Base-by-base conservation (phyloP, 2,329 filamentous ascomycete species). In the Whalleya microplaca region DNA sequence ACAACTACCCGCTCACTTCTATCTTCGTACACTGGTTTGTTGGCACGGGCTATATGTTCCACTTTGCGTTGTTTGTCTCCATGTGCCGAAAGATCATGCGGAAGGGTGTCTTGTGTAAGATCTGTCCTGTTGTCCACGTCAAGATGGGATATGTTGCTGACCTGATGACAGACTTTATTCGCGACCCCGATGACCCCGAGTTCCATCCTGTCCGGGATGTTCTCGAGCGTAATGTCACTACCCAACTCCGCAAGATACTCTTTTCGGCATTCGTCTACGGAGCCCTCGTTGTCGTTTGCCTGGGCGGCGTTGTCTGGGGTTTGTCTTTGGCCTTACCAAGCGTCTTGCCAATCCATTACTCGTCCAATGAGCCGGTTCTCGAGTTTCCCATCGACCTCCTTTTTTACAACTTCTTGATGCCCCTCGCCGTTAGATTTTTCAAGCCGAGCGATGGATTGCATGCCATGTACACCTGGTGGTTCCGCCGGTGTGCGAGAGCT, bases 41-140 rank as follows among this genome's bases (percentile, higher is more conserved):
- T 54, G 95, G 95, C 47, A 99, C 95, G 2, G 96, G 93, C 61
- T 99, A 99, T 75, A 99, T 99, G 96, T 99, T 99, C 76, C 95
- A 99, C 72, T 99, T 99, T 72, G 95, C 95, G 4, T 83, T 99
- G 2, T 99, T 99, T 71, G 95, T 99, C 18, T 96, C 93, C 54
- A 98, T 99, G 93, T 99, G 95, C 75, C 88, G 95, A 61, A 97
- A 96, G 77, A 96, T 98, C 56, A 91, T 99, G 88, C 88, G 95
- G 61, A 92, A 87, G 64, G 95, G 95, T 49, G 95, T 99, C 41
- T 80, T 99, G 56, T 98, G 88, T 91, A 80, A 83, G 88, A 82
- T 48, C 27, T 27, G n/a, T 21, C 14, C 10, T 8, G n/a, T n/a
- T 43, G n/a, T n/a, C 44, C 16, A 8, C 27, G 42, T 52, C 18